Evolutionary conservation across 768 basidiomycete species (phyloP), one percentile per base, ranked within the genome.

Genomic region (Strobilomyces echinocephalus): DNA sequence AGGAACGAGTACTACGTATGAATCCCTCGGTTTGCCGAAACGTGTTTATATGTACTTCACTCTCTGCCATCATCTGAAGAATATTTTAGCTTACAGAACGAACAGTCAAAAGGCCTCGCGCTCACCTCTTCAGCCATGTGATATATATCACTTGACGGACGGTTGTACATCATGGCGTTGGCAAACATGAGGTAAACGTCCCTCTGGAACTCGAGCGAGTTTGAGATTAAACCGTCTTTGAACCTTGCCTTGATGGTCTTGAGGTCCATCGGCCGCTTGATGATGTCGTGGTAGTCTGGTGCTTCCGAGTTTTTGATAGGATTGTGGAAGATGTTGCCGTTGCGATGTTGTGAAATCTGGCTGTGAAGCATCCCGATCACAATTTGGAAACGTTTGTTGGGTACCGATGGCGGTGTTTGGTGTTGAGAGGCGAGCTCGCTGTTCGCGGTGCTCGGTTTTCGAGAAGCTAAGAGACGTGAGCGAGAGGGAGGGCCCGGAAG

Each of bases 111-210:
- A 21, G 33, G 41, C 18, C 18, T 55, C 33, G 30, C 52, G 40
- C 87, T 70, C 65, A 94, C 93, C 76, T 94, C 91, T 66, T 91
- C 84, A 7, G 95, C 91, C 90, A 95, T 95, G 49, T 76, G 77
- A 57, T 86, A 83, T n/a, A 95, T 86, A 64, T 91, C 89, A 15
- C 87, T 88, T 5, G 83, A 83, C 1, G 91, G 88, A 44, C 86
- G 76, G 59, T 98, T 98, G 69, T 93, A 98, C 88, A 97, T 92
- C 83, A 95, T 87, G 5, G 95, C 91, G 68, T 98, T 97, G 8
- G 92, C 89, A 69, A 97, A 95, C 87, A 97, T 95, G 57, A 97
- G 76, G 65, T 83, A 87, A 10, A 95, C 81, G 61, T 97, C 95
- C 57, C 92, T 77, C 65, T 95, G 88, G 63, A 87, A 97, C 65